A percentile compares a stretch with the other conserved stretches of the same genome.
Conservation (phyloP, 1,284 basidiomycete genomes). For the Marasmius oreades region DNA sequence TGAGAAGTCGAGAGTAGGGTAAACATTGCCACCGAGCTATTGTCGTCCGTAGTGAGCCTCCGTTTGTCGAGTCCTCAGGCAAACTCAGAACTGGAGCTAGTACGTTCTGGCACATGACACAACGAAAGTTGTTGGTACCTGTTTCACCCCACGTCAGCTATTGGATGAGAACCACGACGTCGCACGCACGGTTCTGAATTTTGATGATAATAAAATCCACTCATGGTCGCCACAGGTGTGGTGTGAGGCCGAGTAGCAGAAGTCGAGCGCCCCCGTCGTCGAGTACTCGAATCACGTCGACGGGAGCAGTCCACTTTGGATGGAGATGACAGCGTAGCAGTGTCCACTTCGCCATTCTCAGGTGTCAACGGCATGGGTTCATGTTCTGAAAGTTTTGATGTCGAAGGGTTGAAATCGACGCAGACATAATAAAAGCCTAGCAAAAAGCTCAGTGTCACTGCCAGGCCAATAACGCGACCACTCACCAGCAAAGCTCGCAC, state of each 20-base stretch:
- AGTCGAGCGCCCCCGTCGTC: conserved; percentile 33
- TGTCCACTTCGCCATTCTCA: conserved; percentile 27
- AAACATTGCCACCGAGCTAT: not conserved
- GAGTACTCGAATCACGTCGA: conserved; percentile 43
- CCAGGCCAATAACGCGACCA: conserved; percentile 18
- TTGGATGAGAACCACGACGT: conserved; percentile 10
- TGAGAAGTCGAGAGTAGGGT: not conserved
- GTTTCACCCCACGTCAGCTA: conserved; percentile 7
- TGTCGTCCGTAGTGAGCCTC: too few species aligned
- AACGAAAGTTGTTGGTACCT: conserved; percentile 70
- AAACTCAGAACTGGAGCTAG: conserved; percentile 64
- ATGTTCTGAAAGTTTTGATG: conserved; percentile 27
- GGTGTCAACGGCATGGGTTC: conserved; percentile 30
- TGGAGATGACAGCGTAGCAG: conserved; percentile 20
- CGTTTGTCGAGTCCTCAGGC: conserved; percentile 47
- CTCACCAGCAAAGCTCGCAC: conserved; percentile 91
- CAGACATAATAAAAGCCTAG: conserved; percentile 87
- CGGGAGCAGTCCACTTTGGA: conserved; percentile 33
- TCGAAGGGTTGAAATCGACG: conserved; percentile 67
- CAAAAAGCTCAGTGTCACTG: conserved; percentile 17
- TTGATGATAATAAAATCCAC: conserved; percentile 92
- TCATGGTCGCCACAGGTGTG: conserved; percentile 67
- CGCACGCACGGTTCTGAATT: conserved; percentile 78
- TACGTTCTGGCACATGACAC: conserved; percentile 51
- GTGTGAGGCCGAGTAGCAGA: conserved; percentile 36